A percentile compares a stretch with the other conserved stretches of the same genome.
Evolutionary conservation across 139 green algal genomes (phyloP).

Genomic region (Volvox africanus): DNA sequence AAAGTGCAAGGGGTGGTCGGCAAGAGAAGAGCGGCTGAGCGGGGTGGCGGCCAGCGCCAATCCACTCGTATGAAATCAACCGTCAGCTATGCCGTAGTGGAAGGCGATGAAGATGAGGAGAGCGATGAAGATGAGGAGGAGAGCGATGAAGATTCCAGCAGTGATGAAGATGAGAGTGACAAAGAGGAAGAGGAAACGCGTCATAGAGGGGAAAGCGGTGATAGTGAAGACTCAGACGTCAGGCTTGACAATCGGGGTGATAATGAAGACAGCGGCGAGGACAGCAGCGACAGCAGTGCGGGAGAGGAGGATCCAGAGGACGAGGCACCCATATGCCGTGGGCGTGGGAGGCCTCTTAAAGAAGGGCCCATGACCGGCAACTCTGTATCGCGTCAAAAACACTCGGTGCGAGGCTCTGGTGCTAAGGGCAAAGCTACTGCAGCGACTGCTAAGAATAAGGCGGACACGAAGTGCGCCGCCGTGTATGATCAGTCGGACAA

Average conservation of each 20-base stretch:
- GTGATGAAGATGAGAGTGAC: background rate
- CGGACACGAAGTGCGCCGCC: background rate
- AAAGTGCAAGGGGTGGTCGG: background rate
- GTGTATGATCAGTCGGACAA: no score
- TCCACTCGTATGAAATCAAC: background rate
- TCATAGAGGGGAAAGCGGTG: background rate
- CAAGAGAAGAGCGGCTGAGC: background rate
- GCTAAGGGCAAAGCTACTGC: no score
- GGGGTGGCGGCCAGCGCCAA: background rate
- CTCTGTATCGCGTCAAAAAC: no score
- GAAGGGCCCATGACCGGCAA: background rate
- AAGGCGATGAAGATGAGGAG: background rate
- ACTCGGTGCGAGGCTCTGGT: no score
- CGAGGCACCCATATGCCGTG: background rate
- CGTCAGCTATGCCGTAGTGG: background rate
- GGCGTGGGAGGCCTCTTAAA: background rate
- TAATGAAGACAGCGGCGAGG: background rate
- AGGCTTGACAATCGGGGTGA: conserved; percentile 6
- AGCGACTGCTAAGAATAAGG: background rate
- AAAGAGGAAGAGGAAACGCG: background rate
- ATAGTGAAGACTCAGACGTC: conserved; percentile 7
- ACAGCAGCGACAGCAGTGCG: background rate
- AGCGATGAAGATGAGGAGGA: background rate
- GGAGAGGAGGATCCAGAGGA: background rate
- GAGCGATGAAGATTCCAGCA: background rate